Base-by-base conservation (phyloP, 768 basidiomycete genomes). In the Paxillus rubicundulus region DNA sequence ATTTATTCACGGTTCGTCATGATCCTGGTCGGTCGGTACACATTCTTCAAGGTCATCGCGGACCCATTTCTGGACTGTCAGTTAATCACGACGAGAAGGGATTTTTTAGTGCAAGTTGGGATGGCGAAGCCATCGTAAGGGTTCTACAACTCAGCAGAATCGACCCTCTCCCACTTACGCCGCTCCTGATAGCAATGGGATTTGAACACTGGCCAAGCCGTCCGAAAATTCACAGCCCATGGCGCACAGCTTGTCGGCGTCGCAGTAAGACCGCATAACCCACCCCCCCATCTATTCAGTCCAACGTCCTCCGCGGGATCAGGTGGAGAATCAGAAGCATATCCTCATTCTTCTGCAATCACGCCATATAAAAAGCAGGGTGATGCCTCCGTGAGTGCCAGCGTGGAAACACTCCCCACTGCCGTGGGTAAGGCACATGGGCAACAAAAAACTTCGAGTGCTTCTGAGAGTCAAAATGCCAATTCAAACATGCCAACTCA, bases 21-120 rank as follows among this genome's bases (percentile, higher is more conserved):
- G 88, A 93, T 42, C 91, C 95, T 44, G 96, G 96, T 42, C 82
- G 81, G 52, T 71, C 87, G 16, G 77, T 81, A 44, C 85, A 90
- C 72, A 79, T 82, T 9, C 24, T 70, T 24, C 77, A 77, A 50
- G 88, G 86, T 1, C 93, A 96, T 64, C 78, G 79, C 46, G 84
- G 86, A 2, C 87, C 91, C 21, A 84, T 99, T 16, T 96, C 95
- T 40, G 85, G 86, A n/a, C 74, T 99, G 50, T 78, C 85, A 1
- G 74, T 99, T 58, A 78, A 85, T 54, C 81, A 88, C 56, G 85
- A 89, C 53, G 92, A 98, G 68, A 88, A 87, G 58, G 82, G 86
- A 0, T 82, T 94, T 57, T 86, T 93, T 61, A 95, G 92, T 64
- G 94, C 91, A 5, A 87, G 92, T 17, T 98, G 96, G 95, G 97